These are phyloP conservation scores for Plantago elongata DNA, from an alignment of 257 asterid species.

Conservation along the genomic window DNA sequence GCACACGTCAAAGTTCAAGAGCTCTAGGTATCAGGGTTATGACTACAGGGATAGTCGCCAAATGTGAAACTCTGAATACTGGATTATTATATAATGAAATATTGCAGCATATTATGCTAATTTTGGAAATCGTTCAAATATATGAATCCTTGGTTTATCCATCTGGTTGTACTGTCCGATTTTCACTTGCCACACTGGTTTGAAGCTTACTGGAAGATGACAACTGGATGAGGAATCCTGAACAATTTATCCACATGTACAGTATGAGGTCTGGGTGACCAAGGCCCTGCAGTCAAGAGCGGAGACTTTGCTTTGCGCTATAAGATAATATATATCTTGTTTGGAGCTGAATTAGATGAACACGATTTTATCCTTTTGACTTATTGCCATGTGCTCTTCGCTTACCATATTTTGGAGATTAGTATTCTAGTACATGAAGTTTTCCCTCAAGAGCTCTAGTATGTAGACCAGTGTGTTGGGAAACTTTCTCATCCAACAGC, in stretches of 20 bases:
- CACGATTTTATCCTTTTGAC: too few relatives aligned
- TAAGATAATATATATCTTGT: too few relatives aligned
- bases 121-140: constrained; percentile 12
- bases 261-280: neutral
- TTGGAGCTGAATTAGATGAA: too few relatives aligned
- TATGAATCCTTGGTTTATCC: constrained; percentile 3
- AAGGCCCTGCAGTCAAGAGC: neutral
- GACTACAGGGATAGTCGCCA: constrained; percentile 28
- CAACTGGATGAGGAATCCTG: neutral
- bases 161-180: neutral
- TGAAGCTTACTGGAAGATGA: constrained; percentile 5
- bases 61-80: constrained; percentile 26
- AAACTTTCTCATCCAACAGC: too few relatives aligned
- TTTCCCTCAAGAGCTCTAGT: too few relatives aligned
- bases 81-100: constrained; percentile 5
- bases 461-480: too few relatives aligned
- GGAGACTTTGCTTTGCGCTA: too few relatives aligned
- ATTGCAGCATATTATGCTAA: neutral
- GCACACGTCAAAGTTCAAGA: constrained; percentile 45
- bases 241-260: neutral
- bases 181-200: constrained; percentile 1
- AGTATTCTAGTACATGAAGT: neutral
- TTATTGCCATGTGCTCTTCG: too few relatives aligned
- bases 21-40: constrained; percentile 49
- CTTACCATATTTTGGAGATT: neutral